These are phyloP conservation scores for Torulaspora indica DNA, from an alignment of 805 yeast genomes.

Conservation along the genomic window DNA sequence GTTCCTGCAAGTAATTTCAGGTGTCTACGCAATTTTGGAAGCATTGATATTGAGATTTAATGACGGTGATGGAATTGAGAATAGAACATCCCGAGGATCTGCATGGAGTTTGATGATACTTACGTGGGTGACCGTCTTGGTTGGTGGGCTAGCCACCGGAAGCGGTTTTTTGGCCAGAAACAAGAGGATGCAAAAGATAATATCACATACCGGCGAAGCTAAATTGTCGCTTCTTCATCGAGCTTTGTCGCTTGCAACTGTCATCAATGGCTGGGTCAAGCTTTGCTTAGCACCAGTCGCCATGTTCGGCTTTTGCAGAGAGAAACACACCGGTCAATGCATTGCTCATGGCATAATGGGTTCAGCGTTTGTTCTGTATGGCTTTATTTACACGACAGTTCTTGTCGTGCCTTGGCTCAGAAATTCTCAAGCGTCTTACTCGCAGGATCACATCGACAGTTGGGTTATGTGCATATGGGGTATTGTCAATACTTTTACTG, in stretches of 20 bases:
- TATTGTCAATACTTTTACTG: conserved; percentile 89
- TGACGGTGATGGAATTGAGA: conserved; percentile 62
- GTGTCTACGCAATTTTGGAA: conserved; percentile 53
- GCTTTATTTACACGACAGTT: conserved; percentile 62
- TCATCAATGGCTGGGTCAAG: conserved; percentile 70
- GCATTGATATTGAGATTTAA: conserved; percentile 56
- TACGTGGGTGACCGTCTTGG: conserved; percentile 42
- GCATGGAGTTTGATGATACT: conserved; percentile 54
- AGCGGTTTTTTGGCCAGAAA: conserved; percentile 41
- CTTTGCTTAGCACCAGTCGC: conserved; percentile 78
- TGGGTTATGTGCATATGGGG: conserved; percentile 84
- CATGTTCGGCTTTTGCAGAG: conserved; percentile 82
- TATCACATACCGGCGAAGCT: conserved; percentile 39
- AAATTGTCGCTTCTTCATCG: conserved; percentile 39
- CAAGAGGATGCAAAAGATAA: conserved; percentile 35
- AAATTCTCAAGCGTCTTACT: conserved; percentile 43
- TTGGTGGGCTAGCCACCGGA: conserved; percentile 55
- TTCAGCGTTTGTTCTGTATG: conserved; percentile 74
- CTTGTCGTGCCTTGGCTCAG: conserved; percentile 73
- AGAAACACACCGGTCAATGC: conserved; percentile 84
- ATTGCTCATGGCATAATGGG: conserved; percentile 98
- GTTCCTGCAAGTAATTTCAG: conserved; percentile 43
- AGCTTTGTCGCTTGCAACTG: conserved; percentile 43
- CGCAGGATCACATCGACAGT: conserved; percentile 86
- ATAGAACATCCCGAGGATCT: conserved; percentile 61